Conservation (phyloP, 441 rosid genomes). For the Dalechampia spathulata region DNA sequence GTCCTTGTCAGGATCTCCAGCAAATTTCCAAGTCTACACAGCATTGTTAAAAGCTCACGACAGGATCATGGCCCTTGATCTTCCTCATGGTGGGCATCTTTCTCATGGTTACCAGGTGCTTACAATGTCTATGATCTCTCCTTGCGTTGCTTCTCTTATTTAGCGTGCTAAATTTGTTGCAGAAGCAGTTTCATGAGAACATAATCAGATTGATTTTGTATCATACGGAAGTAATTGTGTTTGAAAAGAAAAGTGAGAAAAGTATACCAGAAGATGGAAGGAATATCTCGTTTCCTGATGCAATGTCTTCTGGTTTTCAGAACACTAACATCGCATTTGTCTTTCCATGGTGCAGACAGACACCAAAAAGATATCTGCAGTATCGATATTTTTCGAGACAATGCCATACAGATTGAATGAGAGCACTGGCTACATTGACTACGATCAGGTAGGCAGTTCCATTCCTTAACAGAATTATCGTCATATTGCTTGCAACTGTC, state of each 20-base stretch:
- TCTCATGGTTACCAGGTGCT: conserved; percentile 98
- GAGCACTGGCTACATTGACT: conserved; percentile 86
- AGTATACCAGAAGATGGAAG: too few species aligned
- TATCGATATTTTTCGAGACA: conserved; percentile 92
- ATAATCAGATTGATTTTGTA: too few species aligned
- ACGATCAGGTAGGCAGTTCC: conserved; percentile 62
- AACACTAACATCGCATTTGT: background rate
- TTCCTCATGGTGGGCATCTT: conserved; percentile 99
- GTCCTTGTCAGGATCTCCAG: conserved; percentile 37
- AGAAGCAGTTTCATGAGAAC: too few species aligned
- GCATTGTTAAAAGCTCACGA: conserved; percentile 90
- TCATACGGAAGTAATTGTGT: too few species aligned
- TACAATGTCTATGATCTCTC: background rate
- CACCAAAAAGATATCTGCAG: conserved; percentile 95
- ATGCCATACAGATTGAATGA: conserved; percentile 93
- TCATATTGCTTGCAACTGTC: too few species aligned
- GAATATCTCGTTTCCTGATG: too few species aligned
- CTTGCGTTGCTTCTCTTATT: too few species aligned
- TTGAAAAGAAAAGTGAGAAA: too few species aligned
- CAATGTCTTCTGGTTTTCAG: too few species aligned
- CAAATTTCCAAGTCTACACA: conserved; percentile 92
- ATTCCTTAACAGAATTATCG: background rate
- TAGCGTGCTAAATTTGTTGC: too few species aligned
- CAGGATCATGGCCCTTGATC: conserved; percentile 97
- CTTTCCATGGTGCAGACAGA: conserved; percentile 57